Percentiles rank a stretch among this genome's conserved stretches.
Evolutionary conservation across 2,329 filamentous ascomycete species (phyloP).

Genomic region (Trematosphaeria pertusa): DNA sequence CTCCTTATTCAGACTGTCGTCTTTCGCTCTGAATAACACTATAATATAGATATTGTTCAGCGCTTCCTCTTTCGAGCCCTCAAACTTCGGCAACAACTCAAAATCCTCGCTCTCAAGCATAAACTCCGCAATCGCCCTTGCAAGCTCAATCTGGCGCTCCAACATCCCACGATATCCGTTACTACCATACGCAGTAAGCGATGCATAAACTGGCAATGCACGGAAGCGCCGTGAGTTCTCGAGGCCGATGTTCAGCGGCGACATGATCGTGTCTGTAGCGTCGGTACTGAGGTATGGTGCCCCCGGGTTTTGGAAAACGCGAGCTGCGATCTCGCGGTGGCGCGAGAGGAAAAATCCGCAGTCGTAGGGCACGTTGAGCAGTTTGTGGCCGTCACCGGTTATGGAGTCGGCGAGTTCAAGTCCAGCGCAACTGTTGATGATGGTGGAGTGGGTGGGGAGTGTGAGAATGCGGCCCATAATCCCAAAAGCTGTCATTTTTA

Average conservation of each 20-base stretch:
- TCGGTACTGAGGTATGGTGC: slow-evolving; percentile 74
- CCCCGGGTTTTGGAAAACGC: slow-evolving; percentile 82
- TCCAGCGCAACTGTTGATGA: slow-evolving; percentile 63
- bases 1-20: slow-evolving; percentile 67
- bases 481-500: no score
- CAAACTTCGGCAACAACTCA: slow-evolving; percentile 66
- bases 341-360: slow-evolving; percentile 87
- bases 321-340: slow-evolving; percentile 62
- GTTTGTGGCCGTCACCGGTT: slow-evolving; percentile 84
- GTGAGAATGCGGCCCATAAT: slow-evolving; percentile 76
- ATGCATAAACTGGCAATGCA: slow-evolving; percentile 87
- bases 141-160: slow-evolving; percentile 73
- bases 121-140: slow-evolving; percentile 70
- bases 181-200: slow-evolving; percentile 75
- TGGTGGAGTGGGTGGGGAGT: slow-evolving; percentile 62
- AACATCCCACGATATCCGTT: slow-evolving; percentile 74
- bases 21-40: slow-evolving; percentile 78
- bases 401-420: slow-evolving; percentile 88
- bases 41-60: slow-evolving; percentile 69
- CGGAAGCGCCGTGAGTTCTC: slow-evolving; percentile 93
- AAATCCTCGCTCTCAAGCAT: slow-evolving; percentile 68
- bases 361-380: slow-evolving; percentile 96
- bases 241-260: slow-evolving; percentile 83
- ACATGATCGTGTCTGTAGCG: slow-evolving; percentile 64
- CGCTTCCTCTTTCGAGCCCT: slow-evolving; percentile 46